phyloP scores from a whole-genome alignment of 1,139 yeast species.

The Debaryomyces subglobosus region DNA sequence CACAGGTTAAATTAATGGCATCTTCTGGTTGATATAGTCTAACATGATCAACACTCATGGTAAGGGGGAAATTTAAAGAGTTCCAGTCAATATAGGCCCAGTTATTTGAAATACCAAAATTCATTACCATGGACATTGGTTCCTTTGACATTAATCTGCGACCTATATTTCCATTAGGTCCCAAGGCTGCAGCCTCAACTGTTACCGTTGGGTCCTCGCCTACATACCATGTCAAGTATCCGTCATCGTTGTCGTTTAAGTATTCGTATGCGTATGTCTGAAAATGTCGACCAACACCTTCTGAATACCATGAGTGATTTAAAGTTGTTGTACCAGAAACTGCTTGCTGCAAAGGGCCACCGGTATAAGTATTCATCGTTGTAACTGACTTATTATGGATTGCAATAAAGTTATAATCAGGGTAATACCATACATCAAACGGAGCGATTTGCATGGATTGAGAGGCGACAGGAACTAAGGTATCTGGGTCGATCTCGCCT shows the following conservation, averaged over 20 bases:
- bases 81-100: slow-evolving; percentile 89
- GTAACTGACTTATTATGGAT: slow-evolving; percentile 64
- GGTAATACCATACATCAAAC: slow-evolving; percentile 81
- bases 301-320: slow-evolving; percentile 76
- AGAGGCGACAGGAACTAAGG: slow-evolving; percentile 60
- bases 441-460: slow-evolving; percentile 88
- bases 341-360: slow-evolving; percentile 88
- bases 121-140: slow-evolving; percentile 81
- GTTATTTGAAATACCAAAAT: slow-evolving; percentile 75
- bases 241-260: slow-evolving; percentile 62
- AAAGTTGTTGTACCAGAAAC: slow-evolving; percentile 72
- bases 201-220: slow-evolving; percentile 72
- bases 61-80: slow-evolving; percentile 65
- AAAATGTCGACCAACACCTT: slow-evolving; percentile 52
- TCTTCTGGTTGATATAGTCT: slow-evolving; percentile 75
- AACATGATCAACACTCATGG: slow-evolving; percentile 71
- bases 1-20: slow-evolving; percentile 62
- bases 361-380: slow-evolving; percentile 73
- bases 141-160: slow-evolving; percentile 77
- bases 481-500: slow-evolving; percentile 59
- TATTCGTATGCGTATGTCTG: slow-evolving; percentile 84
- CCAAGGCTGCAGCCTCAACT: slow-evolving; percentile 61
- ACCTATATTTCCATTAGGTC: slow-evolving; percentile 83
- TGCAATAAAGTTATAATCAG: slow-evolving; percentile 73
- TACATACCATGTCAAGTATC: slow-evolving; percentile 82